Evolutionary conservation across 495 filamentous ascomycete genomes (phyloP), one percentile per base, ranked within the genome.

Genomic region (Darksidea phi): DNA sequence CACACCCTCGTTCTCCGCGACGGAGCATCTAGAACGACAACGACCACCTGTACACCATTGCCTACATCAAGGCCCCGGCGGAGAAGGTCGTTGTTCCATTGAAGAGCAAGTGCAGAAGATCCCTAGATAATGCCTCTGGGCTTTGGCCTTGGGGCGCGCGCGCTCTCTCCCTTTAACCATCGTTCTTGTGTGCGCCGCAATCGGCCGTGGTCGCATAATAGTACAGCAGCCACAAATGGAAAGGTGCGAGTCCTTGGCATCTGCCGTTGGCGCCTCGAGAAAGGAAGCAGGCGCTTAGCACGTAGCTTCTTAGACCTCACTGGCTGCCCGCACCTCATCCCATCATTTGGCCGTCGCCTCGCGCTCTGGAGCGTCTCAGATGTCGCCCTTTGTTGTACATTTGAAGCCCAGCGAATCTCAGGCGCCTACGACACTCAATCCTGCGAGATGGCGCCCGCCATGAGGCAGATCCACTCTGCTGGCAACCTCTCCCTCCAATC

Each of bases 381-480:
- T 57, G 36, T 48, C 11, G 55, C 25, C 52, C 55, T 43, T 45
- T 58, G 63, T 63, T 45, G 49, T 42, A 34, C 56, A 61, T 61
- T 43, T 54, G 23, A 28, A 17, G 42, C 38, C 46, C 38, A 57
- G 66, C 66, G 61, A 64, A 68, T 68, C 52, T 38, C 49, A 51
- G 66, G 61, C 66, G 65, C 28, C 61, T 68, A 61, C 52, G 56
- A 61, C 46, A 37, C 57, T 48, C 66, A 61, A 53, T 43, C 10
- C 51, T 54, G 53, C 50, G 23, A 52, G 46, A 64, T 59, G 61
- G 66, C 66, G 66, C 66, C 60, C 66, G 57, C 61, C 49, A 64
- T 10, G 36, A 47, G 21, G 17, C 49, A 21, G 37, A 57, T 60
- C 50, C 63, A 51, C 37, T 55, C 51, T 66, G 32, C 54, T 43